Evolutionary conservation across 2,329 filamentous ascomycete species (phyloP).

Genomic region (Fusarium camptoceras): DNA sequence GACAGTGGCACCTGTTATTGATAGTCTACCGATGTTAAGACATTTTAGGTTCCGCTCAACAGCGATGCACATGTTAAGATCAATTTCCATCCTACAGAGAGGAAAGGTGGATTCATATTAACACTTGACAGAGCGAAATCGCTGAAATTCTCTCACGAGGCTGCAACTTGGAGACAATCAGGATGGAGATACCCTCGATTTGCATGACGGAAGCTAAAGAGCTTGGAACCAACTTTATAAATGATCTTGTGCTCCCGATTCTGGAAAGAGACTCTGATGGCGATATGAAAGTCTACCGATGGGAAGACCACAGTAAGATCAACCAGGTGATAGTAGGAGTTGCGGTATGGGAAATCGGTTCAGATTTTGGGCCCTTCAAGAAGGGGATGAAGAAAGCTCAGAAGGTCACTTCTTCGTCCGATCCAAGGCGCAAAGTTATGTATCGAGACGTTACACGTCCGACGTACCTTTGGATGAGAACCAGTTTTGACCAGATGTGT

Average conservation of each 20-base stretch:
- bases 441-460: constrained; percentile 11
- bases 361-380: constrained; percentile 4
- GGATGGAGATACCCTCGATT: neutral
- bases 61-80: constrained; percentile 13
- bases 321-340: neutral
- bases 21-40: constrained; percentile 17
- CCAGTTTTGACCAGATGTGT: neutral
- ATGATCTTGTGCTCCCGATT: neutral
- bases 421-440: constrained; percentile 2
- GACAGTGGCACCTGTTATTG: constrained; percentile 18
- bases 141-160: constrained; percentile 11
- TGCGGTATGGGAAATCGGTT: constrained; percentile 19
- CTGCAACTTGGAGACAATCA: constrained; percentile 11
- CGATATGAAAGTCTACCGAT: neutral
- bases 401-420: neutral
- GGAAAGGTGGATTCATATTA: neutral
- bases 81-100: accelerated
- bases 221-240: neutral
- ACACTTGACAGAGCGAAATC: constrained; percentile 13
- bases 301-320: constrained; percentile 35
- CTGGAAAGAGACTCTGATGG: neutral
- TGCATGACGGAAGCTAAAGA: neutral
- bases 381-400: constrained; percentile 18
- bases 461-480: neutral
- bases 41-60: constrained; percentile 24